These are phyloP conservation scores for Tetragonia tetragonoides DNA, from an alignment of 148 eudicot species.

Conservation along the genomic window DNA sequence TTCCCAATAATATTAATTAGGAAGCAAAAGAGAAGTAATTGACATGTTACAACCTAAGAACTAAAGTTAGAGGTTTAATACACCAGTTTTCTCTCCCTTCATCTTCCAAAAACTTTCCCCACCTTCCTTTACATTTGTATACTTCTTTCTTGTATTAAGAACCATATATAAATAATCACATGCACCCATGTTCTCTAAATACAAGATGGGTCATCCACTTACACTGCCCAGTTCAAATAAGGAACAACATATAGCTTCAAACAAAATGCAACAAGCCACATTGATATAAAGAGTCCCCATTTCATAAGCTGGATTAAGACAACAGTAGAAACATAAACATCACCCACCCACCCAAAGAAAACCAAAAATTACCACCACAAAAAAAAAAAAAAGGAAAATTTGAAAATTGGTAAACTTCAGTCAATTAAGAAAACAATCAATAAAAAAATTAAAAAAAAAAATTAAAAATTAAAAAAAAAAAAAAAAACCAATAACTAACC, in stretches of 20 bases:
- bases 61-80: not conserved
- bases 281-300: not conserved
- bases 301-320: not conserved
- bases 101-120: not conserved
- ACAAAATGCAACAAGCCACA: not conserved
- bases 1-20: no score
- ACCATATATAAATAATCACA: not conserved
- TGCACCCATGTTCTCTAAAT: not conserved
- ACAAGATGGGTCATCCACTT: no score
- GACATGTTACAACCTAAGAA: not conserved
- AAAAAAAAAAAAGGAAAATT: no score
- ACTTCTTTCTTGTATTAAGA: not conserved
- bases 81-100: not conserved
- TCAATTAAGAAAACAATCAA: not conserved
- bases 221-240: not conserved
- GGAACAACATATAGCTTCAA: not conserved
- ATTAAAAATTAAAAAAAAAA: no score
- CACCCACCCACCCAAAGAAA: not conserved
- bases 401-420: not conserved
- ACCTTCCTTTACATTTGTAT: not conserved
- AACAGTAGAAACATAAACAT: not conserved
- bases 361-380: not conserved
- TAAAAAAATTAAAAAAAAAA: no score
- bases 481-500: constrained; percentile 59
- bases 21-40: not conserved